Conservation (phyloP, 306 rosid genomes). For the Dryas alaskensis region DNA sequence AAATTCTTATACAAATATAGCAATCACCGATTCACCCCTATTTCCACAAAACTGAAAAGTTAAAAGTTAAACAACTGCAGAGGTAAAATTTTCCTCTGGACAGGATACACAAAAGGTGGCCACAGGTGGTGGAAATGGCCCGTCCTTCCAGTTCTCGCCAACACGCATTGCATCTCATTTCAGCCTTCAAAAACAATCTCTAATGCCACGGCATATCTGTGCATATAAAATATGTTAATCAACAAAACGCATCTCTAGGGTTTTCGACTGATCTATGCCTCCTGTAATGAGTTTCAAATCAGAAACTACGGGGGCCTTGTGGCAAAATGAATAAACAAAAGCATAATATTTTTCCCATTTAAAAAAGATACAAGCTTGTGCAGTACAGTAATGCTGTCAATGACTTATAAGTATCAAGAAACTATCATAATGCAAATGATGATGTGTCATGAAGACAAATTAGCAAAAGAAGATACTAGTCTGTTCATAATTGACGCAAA, state of each 20-base stretch:
- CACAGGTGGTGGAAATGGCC: constrained; percentile 90
- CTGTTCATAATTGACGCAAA: neutral
- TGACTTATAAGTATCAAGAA: neutral
- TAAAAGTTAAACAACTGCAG: neutral
- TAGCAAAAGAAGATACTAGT: neutral
- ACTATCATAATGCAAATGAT: neutral
- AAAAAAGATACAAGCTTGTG: neutral
- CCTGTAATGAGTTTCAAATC: constrained; percentile 10
- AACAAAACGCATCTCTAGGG: constrained; percentile 19
- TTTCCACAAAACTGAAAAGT: constrained; percentile 8
- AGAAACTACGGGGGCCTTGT: constrained; percentile 1
- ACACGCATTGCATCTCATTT: constrained; percentile 99
- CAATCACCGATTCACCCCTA: neutral
- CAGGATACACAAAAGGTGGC: constrained; percentile 90
- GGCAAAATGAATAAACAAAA: neutral
- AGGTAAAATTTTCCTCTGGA: constrained; percentile 12
- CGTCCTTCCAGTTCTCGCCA: constrained; percentile 97
- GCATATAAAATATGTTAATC: constrained; percentile 37
- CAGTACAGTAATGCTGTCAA: neutral
- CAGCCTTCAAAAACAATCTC: constrained; percentile 39
- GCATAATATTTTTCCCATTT: neutral
- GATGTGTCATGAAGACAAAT: neutral
- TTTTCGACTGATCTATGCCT: constrained; percentile 17
- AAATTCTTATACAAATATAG: constrained; percentile 22
- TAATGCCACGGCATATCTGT: constrained; percentile 34